phyloP scores from a whole-genome alignment of 805 yeast genomes.

The Saccharomyces kudriavzevii region DNA sequence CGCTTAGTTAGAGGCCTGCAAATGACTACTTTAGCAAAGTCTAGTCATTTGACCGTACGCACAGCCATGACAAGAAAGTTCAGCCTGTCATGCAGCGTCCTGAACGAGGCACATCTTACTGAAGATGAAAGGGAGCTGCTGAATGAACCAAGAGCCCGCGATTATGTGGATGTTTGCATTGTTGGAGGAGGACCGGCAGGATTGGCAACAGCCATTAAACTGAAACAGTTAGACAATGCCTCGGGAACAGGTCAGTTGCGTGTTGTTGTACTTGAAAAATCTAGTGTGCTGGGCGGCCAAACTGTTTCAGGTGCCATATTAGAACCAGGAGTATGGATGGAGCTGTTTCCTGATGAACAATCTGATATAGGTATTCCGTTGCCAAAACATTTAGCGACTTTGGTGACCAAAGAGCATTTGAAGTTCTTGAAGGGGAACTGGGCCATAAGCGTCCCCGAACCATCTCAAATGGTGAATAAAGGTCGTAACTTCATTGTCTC shows the following conservation, averaged over 20 bases:
- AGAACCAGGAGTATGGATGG: constrained; percentile 82
- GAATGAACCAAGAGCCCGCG: constrained; percentile 65
- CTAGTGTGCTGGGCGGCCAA: constrained; percentile 88
- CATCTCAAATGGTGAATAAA: constrained; percentile 79
- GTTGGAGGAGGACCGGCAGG: constrained; percentile 99
- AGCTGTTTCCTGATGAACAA: constrained; percentile 65
- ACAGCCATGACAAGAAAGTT: neutral
- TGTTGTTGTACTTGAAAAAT: constrained; percentile 86
- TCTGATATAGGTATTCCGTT: constrained; percentile 57
- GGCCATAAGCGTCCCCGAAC: constrained; percentile 77
- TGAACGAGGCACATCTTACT: constrained; percentile 14
- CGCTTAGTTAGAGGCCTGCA: neutral
- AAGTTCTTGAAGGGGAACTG: constrained; percentile 45
- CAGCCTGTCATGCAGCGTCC: neutral
- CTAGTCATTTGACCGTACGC: neutral
- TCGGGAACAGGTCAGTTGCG: constrained; percentile 59
- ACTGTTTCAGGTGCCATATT: constrained; percentile 89
- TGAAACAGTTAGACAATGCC: constrained; percentile 75
- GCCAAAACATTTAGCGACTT: constrained; percentile 69
- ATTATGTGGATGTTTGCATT: constrained; percentile 86
- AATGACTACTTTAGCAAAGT: neutral
- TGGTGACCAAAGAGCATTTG: constrained; percentile 69
- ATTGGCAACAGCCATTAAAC: constrained; percentile 80
- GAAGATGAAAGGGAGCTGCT: constrained; percentile 42
- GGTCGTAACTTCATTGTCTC: constrained; percentile 82